These are phyloP conservation scores for Panaeolus cyanescens DNA, from an alignment of 768 basidiomycete genomes.

Conservation along the genomic window DNA sequence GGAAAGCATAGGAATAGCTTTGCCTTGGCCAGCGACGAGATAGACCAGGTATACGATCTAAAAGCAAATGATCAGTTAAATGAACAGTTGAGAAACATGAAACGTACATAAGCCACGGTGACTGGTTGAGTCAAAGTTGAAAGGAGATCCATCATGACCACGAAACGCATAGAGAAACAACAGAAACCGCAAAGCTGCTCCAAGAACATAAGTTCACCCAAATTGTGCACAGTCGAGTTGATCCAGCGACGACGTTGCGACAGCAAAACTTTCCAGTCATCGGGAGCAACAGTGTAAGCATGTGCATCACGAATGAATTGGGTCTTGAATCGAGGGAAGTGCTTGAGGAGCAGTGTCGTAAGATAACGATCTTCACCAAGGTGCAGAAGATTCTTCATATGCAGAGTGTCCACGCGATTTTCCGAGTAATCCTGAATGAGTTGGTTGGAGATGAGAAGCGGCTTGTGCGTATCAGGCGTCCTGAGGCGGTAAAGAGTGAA, in stretches of 20 bases:
- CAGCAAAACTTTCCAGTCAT: conserved; percentile 90
- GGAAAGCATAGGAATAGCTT: conserved; percentile 76
- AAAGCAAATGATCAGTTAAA: conserved; percentile 8
- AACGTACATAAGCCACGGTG: conserved; percentile 84
- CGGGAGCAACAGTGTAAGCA: conserved; percentile 93
- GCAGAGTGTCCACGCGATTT: conserved; percentile 94
- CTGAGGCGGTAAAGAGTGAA: conserved; percentile 97
- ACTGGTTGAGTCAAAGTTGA: conserved; percentile 86
- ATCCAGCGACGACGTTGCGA: conserved; percentile 99
- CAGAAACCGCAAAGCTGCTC: conserved; percentile 96
- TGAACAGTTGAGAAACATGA: conserved; percentile 6
- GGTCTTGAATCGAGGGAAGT: conserved; percentile 93
- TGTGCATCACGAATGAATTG: conserved; percentile 95
- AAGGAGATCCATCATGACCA: conserved; percentile 95
- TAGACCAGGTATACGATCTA: conserved; percentile 91
- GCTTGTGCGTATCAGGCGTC: conserved; percentile 94
- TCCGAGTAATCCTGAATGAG: conserved; percentile 93
- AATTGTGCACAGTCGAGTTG: conserved; percentile 97
- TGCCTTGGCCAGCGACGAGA: conserved; percentile 65
- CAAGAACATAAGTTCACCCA: conserved; percentile 90
- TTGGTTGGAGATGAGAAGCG: conserved; percentile 88
- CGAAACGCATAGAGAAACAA: conserved; percentile 98
- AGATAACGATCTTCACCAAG: conserved; percentile 99
- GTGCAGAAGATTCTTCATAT: conserved; percentile 98
- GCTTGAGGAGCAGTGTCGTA: conserved; percentile 92